A percentile compares a stretch with the other conserved stretches of the same genome.
Conservation (phyloP, 139 green algal species). For the Astrephomene gubernaculifera region DNA sequence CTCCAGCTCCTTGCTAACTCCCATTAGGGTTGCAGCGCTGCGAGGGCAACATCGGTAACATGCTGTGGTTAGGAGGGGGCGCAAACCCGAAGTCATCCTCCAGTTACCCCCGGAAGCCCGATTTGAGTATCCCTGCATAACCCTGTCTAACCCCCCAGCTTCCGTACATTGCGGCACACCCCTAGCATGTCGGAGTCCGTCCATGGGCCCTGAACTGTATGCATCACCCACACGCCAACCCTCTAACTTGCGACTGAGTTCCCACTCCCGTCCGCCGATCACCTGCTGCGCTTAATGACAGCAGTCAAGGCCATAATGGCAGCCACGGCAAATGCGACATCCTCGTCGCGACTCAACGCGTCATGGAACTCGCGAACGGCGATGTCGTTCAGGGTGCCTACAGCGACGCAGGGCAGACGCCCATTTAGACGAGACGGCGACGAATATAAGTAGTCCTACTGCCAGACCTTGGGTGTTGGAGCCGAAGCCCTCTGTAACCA, state of each 20-base stretch:
- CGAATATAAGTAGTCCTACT: no score
- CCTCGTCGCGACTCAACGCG: slow-evolving; percentile 65
- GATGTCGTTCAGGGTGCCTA: slow-evolving; percentile 55
- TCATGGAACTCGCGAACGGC: slow-evolving; percentile 86
- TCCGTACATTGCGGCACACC: no score
- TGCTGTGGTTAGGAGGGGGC: slow-evolving; percentile 72
- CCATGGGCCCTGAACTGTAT: no score
- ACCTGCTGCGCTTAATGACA: slow-evolving; percentile 79
- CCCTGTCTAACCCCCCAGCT: no score
- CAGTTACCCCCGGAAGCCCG: no score
- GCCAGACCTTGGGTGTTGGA: slow-evolving; percentile 9
- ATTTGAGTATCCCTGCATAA: no score
- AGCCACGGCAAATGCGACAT: slow-evolving; percentile 90
- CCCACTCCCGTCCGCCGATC: neutral
- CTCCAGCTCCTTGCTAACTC: slow-evolving; percentile 87
- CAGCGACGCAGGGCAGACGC: neutral
- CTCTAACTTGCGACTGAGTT: no score
- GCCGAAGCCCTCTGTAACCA: slow-evolving; percentile 32
- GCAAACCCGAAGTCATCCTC: no score
- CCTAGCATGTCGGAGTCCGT: no score
- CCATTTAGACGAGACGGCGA: no score
- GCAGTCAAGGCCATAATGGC: slow-evolving; percentile 89
- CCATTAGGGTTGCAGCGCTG: slow-evolving; percentile 88
- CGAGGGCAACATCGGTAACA: neutral
- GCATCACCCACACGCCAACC: no score